Evolutionary conservation across 257 asterid genomes (phyloP), one percentile per base, ranked within the genome.

Genomic region (Hygrophila difformis): DNA sequence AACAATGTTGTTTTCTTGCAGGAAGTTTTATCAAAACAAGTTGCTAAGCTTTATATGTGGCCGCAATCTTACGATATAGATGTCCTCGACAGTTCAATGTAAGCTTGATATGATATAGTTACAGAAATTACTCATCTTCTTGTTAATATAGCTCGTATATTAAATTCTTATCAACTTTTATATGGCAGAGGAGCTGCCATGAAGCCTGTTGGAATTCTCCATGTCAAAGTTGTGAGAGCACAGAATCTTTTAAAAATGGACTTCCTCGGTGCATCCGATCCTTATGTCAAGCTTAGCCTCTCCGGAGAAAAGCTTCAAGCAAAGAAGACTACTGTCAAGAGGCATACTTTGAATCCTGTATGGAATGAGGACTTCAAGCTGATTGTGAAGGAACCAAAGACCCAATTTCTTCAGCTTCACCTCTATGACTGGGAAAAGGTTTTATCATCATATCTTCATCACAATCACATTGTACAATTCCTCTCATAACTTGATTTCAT

Each of bases 401-500:
- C 78, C 26, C 97, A 87, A 74, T 60, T 60, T 40, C 82, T 87
- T 53, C 71, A 69, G 23, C 18, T 87, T 52, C 72, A 64, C 31
- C 77, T 83, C 39, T 80, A 44, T 18, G 97, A 87, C 55, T 87
- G 94, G 94, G 97, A 87, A 62, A 69, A 83, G 92, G 97, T 78
- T 31, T 7, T n/a, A n/a, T n/a, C n/a, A 20, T 31, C 18, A 33
- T 12, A 2, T 4, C 12, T 33, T 33, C 8, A 4, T 33, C 8
- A 26, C 31, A 26, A 8, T 12, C 37, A 33, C 37, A 5, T 33
- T 33, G 37, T 33, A 33, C 12, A 2, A 33, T 33, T 33, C 37
- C 37, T 33, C 31, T 26, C 7, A 26, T 8, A 26, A 5, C 8
- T 26, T n/a, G n/a, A n/a, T n/a, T n/a, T n/a, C n/a, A n/a, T n/a